These are phyloP conservation scores for Piloderma croceum DNA, from an alignment of 768 basidiomycete species.

Conservation along the genomic window DNA sequence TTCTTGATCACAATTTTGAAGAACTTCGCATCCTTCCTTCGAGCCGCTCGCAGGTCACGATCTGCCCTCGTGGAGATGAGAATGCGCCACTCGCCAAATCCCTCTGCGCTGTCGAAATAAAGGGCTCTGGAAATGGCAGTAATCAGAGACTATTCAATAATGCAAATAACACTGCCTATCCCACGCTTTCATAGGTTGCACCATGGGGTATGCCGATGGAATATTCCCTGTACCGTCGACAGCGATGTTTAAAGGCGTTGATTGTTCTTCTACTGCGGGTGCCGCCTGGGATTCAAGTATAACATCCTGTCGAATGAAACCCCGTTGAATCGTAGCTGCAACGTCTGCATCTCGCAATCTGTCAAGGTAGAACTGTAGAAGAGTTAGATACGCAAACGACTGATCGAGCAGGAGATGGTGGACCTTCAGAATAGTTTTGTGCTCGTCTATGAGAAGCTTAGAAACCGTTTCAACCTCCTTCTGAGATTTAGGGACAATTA, in stretches of 20 bases:
- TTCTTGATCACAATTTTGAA: conserved; percentile 61
- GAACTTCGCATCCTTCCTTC: conserved; percentile 38
- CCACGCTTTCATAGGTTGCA: conserved; percentile 57
- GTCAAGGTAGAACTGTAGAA: too few relatives aligned
- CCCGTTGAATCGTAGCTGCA: too few relatives aligned
- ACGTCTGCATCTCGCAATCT: too few relatives aligned
- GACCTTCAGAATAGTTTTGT: conserved; percentile 10
- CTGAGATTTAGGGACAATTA: conserved; percentile 4
- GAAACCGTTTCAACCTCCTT: conserved; percentile 2
- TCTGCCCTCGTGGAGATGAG: conserved; percentile 49
- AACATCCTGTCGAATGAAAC: too few relatives aligned
- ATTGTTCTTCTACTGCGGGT: too few relatives aligned
- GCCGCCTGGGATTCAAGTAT: too few relatives aligned
- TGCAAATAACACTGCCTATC: too few relatives aligned
- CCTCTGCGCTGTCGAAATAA: conserved; percentile 52
- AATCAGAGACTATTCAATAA: too few relatives aligned
- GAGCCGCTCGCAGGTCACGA: conserved; percentile 42
- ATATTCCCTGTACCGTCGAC: too few relatives aligned
- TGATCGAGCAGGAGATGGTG: not conserved
- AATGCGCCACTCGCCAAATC: conserved; percentile 62
- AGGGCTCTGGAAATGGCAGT: too few relatives aligned
- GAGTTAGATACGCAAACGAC: too few relatives aligned
- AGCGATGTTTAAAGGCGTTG: too few relatives aligned
- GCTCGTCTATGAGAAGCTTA: conserved; percentile 6
- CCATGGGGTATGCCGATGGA: conserved; percentile 35